These are phyloP conservation scores for Magnaporthiopsis poae DNA, from an alignment of 2,329 filamentous ascomycete species.

Conservation along the genomic window DNA sequence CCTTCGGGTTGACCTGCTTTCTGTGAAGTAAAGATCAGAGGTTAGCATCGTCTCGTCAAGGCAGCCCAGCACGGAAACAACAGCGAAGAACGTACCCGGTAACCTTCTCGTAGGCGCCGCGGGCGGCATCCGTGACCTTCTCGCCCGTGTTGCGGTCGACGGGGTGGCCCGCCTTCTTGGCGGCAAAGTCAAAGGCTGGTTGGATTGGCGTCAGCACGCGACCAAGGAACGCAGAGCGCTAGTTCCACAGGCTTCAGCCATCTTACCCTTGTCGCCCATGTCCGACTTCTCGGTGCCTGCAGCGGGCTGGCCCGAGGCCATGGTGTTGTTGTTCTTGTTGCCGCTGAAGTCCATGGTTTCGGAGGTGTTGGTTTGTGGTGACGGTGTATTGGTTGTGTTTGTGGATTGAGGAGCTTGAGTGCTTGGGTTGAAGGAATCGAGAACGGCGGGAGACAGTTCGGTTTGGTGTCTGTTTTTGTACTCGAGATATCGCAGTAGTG, in stretches of 20 bases:
- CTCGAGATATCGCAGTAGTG: background rate
- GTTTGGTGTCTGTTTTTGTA: background rate
- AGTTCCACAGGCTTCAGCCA: too few relatives aligned
- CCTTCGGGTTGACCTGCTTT: constrained; percentile 27
- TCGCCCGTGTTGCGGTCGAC: constrained; percentile 17
- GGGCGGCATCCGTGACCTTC: constrained; percentile 25
- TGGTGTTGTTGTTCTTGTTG: constrained; percentile 3
- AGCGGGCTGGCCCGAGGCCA: constrained; percentile 1
- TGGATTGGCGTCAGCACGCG: background rate
- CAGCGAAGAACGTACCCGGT: constrained; percentile 23
- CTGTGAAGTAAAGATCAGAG: constrained; percentile 13
- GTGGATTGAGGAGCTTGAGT: background rate
- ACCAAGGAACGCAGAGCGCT: too few relatives aligned
- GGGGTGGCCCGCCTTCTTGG: constrained; percentile 19
- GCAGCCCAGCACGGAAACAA: background rate
- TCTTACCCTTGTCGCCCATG: constrained; percentile 18
- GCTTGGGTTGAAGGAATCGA: background rate
- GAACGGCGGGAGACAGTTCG: too few relatives aligned
- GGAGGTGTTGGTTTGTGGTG: background rate
- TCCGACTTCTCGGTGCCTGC: constrained; percentile 12
- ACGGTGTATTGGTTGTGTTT: background rate
- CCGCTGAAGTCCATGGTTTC: background rate
- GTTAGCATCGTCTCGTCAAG: background rate
- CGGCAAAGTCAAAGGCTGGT: constrained; percentile 15
- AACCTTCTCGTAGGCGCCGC: constrained; percentile 26